Evolutionary conservation across 2,329 filamentous ascomycete genomes (phyloP).

Genomic region (Drechslerella coelobrocha): DNA sequence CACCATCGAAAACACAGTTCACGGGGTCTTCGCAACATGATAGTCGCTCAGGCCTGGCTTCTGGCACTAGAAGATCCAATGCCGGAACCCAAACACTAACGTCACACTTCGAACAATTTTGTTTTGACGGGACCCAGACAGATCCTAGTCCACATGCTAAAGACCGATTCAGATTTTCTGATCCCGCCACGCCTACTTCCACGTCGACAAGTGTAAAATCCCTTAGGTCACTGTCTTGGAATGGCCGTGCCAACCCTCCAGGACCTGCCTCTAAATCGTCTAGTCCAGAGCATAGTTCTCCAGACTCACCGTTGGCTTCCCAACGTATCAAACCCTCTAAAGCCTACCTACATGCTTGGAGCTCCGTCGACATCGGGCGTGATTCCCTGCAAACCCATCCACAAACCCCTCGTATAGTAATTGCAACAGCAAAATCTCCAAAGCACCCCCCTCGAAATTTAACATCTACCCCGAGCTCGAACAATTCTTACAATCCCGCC

Average conservation of each 20-base stretch:
- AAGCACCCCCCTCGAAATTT: not conserved
- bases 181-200: conserved; percentile 29
- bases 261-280: not conserved
- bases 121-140: not conserved
- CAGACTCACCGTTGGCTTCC: not conserved
- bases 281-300: not conserved
- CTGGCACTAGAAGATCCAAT: conserved; percentile 2
- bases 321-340: conserved; percentile 19
- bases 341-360: conserved; percentile 14
- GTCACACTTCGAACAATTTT: conserved; percentile 14
- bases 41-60: not conserved
- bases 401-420: not conserved
- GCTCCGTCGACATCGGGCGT: conserved; percentile 13
- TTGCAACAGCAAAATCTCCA: not conserved
- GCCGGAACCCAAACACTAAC: not conserved
- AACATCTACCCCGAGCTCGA: not conserved
- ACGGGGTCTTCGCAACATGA: conserved; percentile 12
- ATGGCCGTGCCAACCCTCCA: not conserved
- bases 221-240: conserved; percentile 38
- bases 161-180: conserved; percentile 35
- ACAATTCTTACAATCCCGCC: not conserved
- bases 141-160: conserved; percentile 14
- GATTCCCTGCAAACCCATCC: conserved; percentile 45
- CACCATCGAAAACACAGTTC: conserved; percentile 38
- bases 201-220: conserved; percentile 29